Conservation (phyloP, 345 rosid species). For the Passiflora organensis region DNA sequence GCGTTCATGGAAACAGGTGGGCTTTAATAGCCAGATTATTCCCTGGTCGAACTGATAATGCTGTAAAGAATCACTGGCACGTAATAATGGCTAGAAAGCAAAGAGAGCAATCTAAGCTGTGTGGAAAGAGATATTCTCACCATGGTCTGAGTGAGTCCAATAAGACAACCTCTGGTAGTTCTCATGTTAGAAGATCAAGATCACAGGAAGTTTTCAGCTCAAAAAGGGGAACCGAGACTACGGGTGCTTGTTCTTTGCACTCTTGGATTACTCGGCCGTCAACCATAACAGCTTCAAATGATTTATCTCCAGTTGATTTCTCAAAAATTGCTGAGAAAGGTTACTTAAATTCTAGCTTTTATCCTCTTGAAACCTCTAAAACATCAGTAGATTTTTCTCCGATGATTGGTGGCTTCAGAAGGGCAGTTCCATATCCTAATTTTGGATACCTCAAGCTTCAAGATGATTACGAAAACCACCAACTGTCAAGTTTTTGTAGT, state of each 20-base stretch:
- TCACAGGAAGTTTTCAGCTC: slow-evolving; percentile 22
- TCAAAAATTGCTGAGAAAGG: slow-evolving; percentile 26
- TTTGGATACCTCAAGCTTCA: slow-evolving; percentile 28
- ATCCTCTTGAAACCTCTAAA: slow-evolving; percentile 16
- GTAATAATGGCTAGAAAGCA: slow-evolving; percentile 29
- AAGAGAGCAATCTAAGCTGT: slow-evolving; percentile 32
- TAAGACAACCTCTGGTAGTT: neutral
- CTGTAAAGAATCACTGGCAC: slow-evolving; percentile 33
- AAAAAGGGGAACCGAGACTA: slow-evolving; percentile 26
- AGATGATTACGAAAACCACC: slow-evolving; percentile 15
- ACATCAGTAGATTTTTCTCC: too few species aligned
- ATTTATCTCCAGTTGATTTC: slow-evolving; percentile 24
- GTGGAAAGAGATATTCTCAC: slow-evolving; percentile 35
- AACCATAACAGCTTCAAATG: slow-evolving; percentile 12
- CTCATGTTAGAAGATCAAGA: slow-evolving; percentile 27
- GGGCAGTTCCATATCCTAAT: too few species aligned
- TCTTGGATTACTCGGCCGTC: slow-evolving; percentile 30
- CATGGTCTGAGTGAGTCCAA: slow-evolving; percentile 17
- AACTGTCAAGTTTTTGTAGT: slow-evolving; percentile 15
- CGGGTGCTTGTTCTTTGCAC: slow-evolving; percentile 22
- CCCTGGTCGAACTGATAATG: slow-evolving; percentile 31
- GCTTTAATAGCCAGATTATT: slow-evolving; percentile 29
- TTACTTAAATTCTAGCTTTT: slow-evolving; percentile 22
- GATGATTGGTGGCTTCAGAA: too few species aligned
- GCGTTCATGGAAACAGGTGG: slow-evolving; percentile 32